Percentiles rank a stretch among this genome's conserved stretches.
These are phyloP conservation scores for Penicillium occitanis DNA, from an alignment of 2,329 filamentous ascomycete species.

Conservation along the genomic window DNA sequence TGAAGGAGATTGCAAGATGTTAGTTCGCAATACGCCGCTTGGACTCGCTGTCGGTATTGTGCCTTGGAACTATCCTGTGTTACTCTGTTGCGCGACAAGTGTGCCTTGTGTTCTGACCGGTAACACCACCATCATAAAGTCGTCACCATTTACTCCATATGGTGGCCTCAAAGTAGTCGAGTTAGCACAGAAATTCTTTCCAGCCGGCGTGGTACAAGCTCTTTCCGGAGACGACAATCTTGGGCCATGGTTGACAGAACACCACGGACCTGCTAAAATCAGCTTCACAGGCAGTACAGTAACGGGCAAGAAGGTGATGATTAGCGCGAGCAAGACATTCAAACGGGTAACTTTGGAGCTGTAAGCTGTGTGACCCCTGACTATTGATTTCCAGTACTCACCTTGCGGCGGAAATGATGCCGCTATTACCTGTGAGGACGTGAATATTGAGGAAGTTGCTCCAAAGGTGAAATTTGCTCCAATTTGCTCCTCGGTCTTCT, in stretches of 20 bases:
- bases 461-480: neutral
- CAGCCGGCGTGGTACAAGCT: neutral
- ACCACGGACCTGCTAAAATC: too few relatives aligned
- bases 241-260: too few relatives aligned
- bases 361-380: neutral
- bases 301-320: neutral
- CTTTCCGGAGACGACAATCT: too few relatives aligned
- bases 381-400: neutral
- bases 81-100: neutral
- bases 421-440: neutral
- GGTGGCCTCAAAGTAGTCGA: neutral
- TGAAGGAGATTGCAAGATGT: neutral
- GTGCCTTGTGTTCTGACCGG: neutral
- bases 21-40: neutral
- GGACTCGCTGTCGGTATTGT: neutral
- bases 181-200: neutral
- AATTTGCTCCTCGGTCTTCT: neutral
- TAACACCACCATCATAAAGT: neutral
- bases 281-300: neutral
- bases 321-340: neutral
- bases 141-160: neutral
- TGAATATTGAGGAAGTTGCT: neutral
- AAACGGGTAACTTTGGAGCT: neutral
- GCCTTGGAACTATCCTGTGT: neutral
- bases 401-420: neutral